A percentile compares a stretch with the other conserved stretches of the same genome.
These are phyloP conservation scores for Colletotrichum truncatum DNA, from an alignment of 2,329 filamentous ascomycete species.

Conservation along the genomic window DNA sequence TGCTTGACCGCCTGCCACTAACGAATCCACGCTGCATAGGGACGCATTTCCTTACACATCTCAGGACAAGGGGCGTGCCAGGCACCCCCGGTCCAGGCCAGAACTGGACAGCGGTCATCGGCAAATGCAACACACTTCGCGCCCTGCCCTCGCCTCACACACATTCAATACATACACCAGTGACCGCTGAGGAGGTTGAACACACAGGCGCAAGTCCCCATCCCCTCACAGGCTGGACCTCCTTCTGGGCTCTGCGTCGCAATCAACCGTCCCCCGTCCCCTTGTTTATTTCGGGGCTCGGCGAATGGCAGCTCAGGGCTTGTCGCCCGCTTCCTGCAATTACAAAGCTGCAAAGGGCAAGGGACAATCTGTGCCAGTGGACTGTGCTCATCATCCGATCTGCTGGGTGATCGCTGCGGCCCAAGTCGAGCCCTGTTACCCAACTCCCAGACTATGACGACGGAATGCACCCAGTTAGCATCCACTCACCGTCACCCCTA, in stretches of 20 bases:
- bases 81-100: conserved; percentile 7
- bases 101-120: too few relatives aligned
- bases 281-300: conserved; percentile 18
- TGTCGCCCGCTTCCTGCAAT: conserved; percentile 8
- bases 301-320: conserved; percentile 2
- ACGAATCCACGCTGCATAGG: neutral
- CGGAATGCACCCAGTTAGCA: conserved; percentile 8
- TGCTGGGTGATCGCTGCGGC: conserved; percentile 27
- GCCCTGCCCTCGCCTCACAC: too few relatives aligned
- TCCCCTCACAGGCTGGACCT: too few relatives aligned
- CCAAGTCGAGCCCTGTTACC: neutral
- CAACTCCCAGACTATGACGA: conserved; percentile 25
- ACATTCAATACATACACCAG: too few relatives aligned
- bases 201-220: too few relatives aligned
- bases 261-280: too few relatives aligned
- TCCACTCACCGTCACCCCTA: conserved; percentile 18
- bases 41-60: neutral
- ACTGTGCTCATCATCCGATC: conserved; percentile 29
- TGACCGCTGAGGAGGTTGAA: too few relatives aligned
- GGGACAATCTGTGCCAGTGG: conserved; percentile 27
- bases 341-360: conserved; percentile 18
- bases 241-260: too few relatives aligned
- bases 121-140: too few relatives aligned
- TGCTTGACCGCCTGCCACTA: conserved; percentile 13
- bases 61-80: neutral